A percentile compares a stretch with the other conserved stretches of the same genome.
phyloP scores from a whole-genome alignment of 257 asterid species.

The Petrea volubilis region DNA sequence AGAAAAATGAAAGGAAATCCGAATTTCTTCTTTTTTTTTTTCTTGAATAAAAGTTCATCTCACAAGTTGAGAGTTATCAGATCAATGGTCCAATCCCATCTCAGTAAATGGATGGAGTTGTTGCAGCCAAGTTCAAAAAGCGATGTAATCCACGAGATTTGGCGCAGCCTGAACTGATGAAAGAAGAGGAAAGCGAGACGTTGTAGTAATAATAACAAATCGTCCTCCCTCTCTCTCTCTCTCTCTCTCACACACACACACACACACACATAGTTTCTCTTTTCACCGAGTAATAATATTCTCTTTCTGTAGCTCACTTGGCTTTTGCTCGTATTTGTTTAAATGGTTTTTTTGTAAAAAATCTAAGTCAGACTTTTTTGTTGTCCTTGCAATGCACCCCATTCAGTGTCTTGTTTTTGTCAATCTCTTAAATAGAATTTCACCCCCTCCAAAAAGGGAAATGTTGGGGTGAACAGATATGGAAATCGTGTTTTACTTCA shows the following conservation, averaged over 20 bases:
- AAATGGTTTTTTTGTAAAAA: conserved; percentile 24
- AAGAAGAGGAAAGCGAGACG: not conserved
- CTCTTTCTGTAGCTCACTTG: conserved; percentile 52
- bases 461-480: conserved; percentile 35
- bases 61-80: conserved; percentile 13
- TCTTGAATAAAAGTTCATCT: not conserved
- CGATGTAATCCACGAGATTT: conserved; percentile 34
- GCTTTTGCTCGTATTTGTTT: conserved; percentile 49
- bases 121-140: conserved; percentile 23
- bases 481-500: conserved; percentile 50
- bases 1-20: too few species aligned
- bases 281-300: conserved; percentile 58
- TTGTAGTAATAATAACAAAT: not conserved
- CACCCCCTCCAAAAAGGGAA: conserved; percentile 39
- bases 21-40: too few species aligned
- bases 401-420: conserved; percentile 58
- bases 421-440: conserved; percentile 46
- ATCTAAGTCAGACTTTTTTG: conserved; percentile 49
- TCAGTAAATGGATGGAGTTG: conserved; percentile 19
- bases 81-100: conserved; percentile 29
- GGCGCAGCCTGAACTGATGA: conserved; percentile 12
- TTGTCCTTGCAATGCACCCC: conserved; percentile 12
- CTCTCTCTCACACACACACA: too few species aligned
- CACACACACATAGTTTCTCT: too few species aligned
- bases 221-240: not conserved